Evolutionary conservation across 2,329 filamentous ascomycete species (phyloP), one percentile per base, ranked within the genome.

Genomic region (Penicillium decumbens): DNA sequence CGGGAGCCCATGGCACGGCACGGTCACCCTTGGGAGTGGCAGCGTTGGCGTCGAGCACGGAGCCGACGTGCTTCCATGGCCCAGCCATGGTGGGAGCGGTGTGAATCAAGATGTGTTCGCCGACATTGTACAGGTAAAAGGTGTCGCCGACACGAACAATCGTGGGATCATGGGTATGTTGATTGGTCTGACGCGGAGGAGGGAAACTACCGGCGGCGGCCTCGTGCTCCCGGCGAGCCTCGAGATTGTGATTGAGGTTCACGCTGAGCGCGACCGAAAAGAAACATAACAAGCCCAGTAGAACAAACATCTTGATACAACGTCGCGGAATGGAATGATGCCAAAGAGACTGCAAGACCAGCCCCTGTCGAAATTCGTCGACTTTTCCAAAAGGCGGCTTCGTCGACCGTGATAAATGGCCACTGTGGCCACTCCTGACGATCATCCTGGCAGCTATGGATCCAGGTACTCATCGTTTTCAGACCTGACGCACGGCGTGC

Each of bases 1-100:
- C 82, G 0, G 85, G 85, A 1, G 85, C 84, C 82, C 68, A 71
- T 0, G 66, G 68, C 4, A 53, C 58, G 15, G 54, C 60, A 13
- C 61, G 62, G 40, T 69, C 59, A 15, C 66, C 67, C 43, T 70
- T 70, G 2, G 56, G 53, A 41, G 70, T 69, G 35, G 66, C 47
- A 41, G 65, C 68, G 27, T 65, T 59, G 18, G 47, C 58, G 13
- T 62, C 55, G 1, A 70, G 56, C 6, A 70, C 60, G 18, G 46
- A 59, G 25, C 65, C 67, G 24, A 56, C 45, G 44, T 56, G 49
- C n/a, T 51, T 56, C 66, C 66, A 69, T 9, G 66, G 65, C 1
- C 66, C 66, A 18, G 58, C 57, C 49, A 69, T 58, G 29, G 43
- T 54, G 1, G 64, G 50, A 1, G 66, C 61, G 4, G 61, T 54